These are phyloP conservation scores for Tetrastigma voinierianum DNA, from an alignment of 164 flowering plant species.

Conservation along the genomic window DNA sequence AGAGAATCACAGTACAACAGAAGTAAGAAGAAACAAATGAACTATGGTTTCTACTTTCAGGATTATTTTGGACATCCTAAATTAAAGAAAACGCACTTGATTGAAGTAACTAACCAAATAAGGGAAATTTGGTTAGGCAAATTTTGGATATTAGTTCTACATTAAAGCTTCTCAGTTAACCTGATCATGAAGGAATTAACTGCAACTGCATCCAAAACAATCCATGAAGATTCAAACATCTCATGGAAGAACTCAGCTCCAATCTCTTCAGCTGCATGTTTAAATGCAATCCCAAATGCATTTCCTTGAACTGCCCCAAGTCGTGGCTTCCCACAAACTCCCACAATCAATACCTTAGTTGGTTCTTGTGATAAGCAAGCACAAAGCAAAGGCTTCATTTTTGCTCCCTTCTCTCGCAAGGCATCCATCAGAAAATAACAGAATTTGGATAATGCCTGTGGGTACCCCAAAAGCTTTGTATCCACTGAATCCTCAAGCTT, in stretches of 20 bases:
- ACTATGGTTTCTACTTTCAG: too few species aligned
- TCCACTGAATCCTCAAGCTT: conserved; percentile 89
- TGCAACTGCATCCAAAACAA: conserved; percentile 59
- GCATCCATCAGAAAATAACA: conserved; percentile 96
- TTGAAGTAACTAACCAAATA: not conserved
- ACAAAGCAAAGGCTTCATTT: conserved; percentile 89
- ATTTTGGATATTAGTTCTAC: not conserved
- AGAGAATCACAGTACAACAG: too few species aligned
- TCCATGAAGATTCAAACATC: conserved; percentile 94
- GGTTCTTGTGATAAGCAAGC: conserved; percentile 72
- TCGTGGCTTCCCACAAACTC: conserved; percentile 83
- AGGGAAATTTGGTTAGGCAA: not conserved
- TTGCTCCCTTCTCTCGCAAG: conserved; percentile 83
- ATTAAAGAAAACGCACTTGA: conserved; percentile 3
- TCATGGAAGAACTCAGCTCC: conserved; percentile 84
- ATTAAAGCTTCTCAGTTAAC: conserved; percentile 75
- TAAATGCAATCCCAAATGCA: conserved; percentile 87
- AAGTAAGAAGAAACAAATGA: too few species aligned
- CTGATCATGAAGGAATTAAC: conserved; percentile 87
- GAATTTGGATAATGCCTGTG: conserved; percentile 91
- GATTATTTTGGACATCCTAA: conserved; percentile 3
- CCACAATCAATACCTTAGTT: conserved; percentile 73
- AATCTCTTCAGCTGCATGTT: conserved; percentile 82
- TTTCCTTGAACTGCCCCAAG: conserved; percentile 88
- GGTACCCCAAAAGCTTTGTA: conserved; percentile 72